phyloP scores from a whole-genome alignment of 2,329 filamentous ascomycete genomes.

The Ascochyta fabae region DNA sequence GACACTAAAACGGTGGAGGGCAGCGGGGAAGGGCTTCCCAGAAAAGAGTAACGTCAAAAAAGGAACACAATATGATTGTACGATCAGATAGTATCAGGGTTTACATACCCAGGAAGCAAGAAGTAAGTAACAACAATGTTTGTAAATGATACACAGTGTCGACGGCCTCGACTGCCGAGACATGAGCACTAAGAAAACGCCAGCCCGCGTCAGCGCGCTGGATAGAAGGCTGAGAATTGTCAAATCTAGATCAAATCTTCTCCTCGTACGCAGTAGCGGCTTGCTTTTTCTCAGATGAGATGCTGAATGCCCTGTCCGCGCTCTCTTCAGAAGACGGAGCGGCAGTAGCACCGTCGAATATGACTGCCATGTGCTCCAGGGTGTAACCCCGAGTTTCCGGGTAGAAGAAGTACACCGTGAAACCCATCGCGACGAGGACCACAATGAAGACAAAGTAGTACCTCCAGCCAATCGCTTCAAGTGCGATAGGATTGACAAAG shows the following conservation, averaged over 20 bases:
- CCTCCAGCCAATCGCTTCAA: conserved; percentile 24
- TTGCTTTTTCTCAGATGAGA: neutral
- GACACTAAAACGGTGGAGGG: no score
- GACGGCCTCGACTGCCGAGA: neutral
- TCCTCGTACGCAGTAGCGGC: neutral
- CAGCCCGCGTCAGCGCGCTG: neutral
- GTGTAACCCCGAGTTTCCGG: conserved; percentile 20
- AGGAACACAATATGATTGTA: no score
- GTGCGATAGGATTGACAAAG: conserved; percentile 22
- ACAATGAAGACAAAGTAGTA: conserved; percentile 36
- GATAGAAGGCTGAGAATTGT: neutral
- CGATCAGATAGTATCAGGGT: neutral
- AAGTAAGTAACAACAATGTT: neutral
- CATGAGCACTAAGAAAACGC: neutral
- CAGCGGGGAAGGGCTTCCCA: no score
- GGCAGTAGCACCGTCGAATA: conserved; percentile 33
- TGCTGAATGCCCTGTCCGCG: neutral
- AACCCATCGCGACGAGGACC: conserved; percentile 8
- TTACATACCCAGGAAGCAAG: neutral
- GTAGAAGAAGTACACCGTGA: conserved; percentile 20
- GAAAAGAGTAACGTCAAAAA: no score
- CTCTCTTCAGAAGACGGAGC: conserved; percentile 24
- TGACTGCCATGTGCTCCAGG: conserved; percentile 19
- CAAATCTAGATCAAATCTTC: neutral
- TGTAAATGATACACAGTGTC: neutral